These are phyloP conservation scores for Chlamydomonas applanata DNA, from an alignment of 139 green algal species.

Conservation along the genomic window DNA sequence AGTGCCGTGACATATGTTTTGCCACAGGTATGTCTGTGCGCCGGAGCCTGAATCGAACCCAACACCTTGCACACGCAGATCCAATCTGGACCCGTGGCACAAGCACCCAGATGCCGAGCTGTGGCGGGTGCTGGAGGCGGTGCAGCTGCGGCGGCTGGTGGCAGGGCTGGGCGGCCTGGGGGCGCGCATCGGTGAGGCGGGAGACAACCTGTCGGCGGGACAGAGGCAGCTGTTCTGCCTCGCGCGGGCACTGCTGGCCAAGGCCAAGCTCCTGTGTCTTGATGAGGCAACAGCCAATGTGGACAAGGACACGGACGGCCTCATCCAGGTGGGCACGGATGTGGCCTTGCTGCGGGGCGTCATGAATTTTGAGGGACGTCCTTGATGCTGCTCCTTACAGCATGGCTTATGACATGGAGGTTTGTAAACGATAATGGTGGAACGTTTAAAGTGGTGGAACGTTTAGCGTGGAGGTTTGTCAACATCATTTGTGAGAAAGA, in stretches of 20 bases:
- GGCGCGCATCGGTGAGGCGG: conserved; percentile 57
- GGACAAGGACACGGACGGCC: conserved; percentile 74
- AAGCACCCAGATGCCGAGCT: conserved; percentile 54
- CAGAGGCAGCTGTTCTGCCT: conserved; percentile 82
- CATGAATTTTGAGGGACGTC: too few relatives aligned
- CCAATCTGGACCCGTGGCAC: conserved; percentile 84
- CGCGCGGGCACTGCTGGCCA: conserved; percentile 64
- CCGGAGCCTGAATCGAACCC: too few relatives aligned
- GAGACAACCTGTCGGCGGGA: conserved; percentile 56
- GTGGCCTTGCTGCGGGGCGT: too few relatives aligned
- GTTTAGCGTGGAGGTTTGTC: too few relatives aligned
- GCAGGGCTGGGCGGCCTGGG: conserved; percentile 40
- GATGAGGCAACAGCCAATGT: conserved; percentile 89
- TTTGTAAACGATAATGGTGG: too few relatives aligned
- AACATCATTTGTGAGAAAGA: too few relatives aligned
- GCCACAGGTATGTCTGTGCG: too few relatives aligned
- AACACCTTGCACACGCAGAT: conserved; percentile 11
- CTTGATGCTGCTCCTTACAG: too few relatives aligned
- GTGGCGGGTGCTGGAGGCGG: conserved; percentile 64
- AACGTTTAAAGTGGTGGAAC: too few relatives aligned
- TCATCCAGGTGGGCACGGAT: conserved; percentile 53
- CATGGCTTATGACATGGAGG: too few relatives aligned
- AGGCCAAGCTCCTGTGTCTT: conserved; percentile 58
- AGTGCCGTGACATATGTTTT: too few relatives aligned
- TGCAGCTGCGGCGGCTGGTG: conserved; percentile 58